phyloP scores from a whole-genome alignment of 306 rosid species.

The Vigna angularis region DNA sequence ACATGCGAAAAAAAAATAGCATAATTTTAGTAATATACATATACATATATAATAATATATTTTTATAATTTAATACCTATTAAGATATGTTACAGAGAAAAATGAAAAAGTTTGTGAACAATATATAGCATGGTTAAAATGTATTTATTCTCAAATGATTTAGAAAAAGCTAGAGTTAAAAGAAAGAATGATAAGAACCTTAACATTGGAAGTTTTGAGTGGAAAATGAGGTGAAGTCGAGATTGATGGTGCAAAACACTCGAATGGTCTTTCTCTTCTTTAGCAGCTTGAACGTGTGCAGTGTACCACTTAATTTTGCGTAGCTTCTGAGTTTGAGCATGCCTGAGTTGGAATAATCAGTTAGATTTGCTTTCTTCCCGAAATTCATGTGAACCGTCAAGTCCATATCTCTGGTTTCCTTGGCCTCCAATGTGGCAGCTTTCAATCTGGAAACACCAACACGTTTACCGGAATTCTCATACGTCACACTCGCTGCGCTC shows the following conservation, averaged over 20 bases:
- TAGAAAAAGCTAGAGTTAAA: neutral
- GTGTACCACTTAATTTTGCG: constrained; percentile 53
- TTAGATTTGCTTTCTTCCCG: constrained; percentile 24
- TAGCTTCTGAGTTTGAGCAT: constrained; percentile 50
- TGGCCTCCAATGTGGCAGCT: constrained; percentile 35
- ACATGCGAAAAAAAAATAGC: no score
- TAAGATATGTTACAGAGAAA: no score
- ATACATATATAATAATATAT: no score
- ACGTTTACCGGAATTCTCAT: constrained; percentile 9
- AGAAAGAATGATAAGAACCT: neutral
- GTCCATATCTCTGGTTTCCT: constrained; percentile 39
- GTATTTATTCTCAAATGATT: no score
- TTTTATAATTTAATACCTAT: no score
- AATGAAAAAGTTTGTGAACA: no score
- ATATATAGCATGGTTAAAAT: no score
- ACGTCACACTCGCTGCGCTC: constrained; percentile 41
- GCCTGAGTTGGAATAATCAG: constrained; percentile 39
- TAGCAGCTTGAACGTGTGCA: constrained; percentile 47
- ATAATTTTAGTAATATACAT: no score
- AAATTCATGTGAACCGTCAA: constrained; percentile 45
- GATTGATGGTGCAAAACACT: constrained; percentile 55
- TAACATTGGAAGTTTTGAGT: constrained; percentile 51
- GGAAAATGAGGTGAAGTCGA: constrained; percentile 48
- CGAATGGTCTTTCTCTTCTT: constrained; percentile 44
- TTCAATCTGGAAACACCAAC: constrained; percentile 43